phyloP scores from a whole-genome alignment of 2,329 filamentous ascomycete genomes.

The Fusarium sp. region DNA sequence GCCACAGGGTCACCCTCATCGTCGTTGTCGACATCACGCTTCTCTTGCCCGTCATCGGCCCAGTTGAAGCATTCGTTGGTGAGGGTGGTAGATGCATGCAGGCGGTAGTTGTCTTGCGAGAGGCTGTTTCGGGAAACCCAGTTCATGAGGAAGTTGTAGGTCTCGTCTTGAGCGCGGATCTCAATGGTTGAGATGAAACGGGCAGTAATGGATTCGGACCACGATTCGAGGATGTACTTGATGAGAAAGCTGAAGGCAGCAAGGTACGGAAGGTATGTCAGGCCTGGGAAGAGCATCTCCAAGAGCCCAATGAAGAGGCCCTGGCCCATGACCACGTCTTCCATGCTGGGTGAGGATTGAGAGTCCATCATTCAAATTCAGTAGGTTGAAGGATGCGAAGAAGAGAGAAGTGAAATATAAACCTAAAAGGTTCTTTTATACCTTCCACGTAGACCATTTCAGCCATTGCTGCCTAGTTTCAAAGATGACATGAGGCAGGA shows the following conservation, averaged over 20 bases:
- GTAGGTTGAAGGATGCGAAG: not conserved
- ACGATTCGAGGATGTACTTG: not conserved
- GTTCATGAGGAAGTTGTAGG: not conserved
- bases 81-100: not conserved
- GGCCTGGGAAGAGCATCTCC: not conserved
- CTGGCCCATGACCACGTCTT: not conserved
- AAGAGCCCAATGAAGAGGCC: not conserved
- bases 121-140: not conserved
- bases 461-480: not conserved
- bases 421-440: not conserved
- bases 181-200: not conserved
- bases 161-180: not conserved
- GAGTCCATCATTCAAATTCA: not conserved
- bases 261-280: not conserved
- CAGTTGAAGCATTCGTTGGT: not conserved
- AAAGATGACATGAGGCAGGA: not conserved
- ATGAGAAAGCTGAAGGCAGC: not conserved
- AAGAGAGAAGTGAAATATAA: not conserved
- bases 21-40: not conserved
- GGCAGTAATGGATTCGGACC: not conserved
- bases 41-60: not conserved
- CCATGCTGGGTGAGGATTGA: not conserved
- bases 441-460: not conserved
- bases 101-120: not conserved
- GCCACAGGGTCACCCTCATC: not conserved